Evolutionary conservation across 371 early-diverging fungal genomes (phyloP).

Genomic region (Zychaea mexicana): DNA sequence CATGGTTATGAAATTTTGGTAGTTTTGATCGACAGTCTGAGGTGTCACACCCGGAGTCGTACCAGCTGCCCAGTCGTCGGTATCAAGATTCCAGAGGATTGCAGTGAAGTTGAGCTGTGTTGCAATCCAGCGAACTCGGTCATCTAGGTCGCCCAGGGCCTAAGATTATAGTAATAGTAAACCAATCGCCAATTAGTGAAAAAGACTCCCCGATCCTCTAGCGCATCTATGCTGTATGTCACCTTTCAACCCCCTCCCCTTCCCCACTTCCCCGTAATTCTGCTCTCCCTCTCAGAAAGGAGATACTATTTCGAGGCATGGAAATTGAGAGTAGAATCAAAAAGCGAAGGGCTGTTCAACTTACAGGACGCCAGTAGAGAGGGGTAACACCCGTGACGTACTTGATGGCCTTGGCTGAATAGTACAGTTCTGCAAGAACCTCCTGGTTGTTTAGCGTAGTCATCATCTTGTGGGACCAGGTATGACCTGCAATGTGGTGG

Average conservation of each 20-base stretch:
- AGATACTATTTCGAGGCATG: neutral
- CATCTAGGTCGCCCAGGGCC: conserved; percentile 56
- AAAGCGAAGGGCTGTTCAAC: conserved; percentile 10
- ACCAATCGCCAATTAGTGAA: neutral
- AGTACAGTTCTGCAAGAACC: conserved; percentile 58
- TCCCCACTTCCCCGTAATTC: neutral
- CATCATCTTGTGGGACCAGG: conserved; percentile 61
- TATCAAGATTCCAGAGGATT: conserved; percentile 53
- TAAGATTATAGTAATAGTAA: neutral
- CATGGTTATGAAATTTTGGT: conserved; percentile 42
- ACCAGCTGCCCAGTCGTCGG: conserved; percentile 51
- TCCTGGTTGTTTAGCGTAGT: conserved; percentile 54
- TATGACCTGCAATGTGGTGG: conserved; percentile 51
- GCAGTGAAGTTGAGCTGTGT: conserved; percentile 50
- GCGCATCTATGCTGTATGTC: neutral
- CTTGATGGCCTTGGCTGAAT: conserved; percentile 54
- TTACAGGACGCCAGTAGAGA: conserved; percentile 60
- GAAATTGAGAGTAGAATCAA: neutral
- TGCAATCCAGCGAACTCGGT: conserved; percentile 58
- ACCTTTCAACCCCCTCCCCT: neutral
- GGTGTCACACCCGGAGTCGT: conserved; percentile 33
- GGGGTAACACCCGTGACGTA: conserved; percentile 59
- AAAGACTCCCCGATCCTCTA: neutral
- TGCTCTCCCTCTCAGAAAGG: neutral
- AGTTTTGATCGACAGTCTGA: conserved; percentile 39